Evolutionary conservation across 345 rosid genomes (phyloP).

Genomic region (Gossypium sturtianum): DNA sequence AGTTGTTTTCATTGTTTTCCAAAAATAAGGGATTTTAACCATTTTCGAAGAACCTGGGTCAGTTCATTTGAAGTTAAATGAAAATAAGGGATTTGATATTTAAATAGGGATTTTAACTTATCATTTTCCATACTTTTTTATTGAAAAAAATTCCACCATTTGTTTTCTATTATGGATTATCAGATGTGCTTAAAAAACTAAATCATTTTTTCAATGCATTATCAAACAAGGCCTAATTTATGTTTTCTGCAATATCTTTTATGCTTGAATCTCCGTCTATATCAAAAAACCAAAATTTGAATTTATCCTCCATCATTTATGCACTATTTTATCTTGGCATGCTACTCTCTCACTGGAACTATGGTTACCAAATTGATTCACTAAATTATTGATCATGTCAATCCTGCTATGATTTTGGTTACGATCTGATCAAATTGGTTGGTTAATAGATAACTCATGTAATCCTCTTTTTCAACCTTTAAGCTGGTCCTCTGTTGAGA

Average conservation of each 20-base stretch:
- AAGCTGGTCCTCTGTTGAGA: conserved; percentile 1
- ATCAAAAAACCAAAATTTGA: background rate
- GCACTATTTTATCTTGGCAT: background rate
- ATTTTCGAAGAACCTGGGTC: no score
- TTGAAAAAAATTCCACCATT: background rate
- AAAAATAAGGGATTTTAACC: no score
- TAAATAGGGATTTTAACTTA: no score
- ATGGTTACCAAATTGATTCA: background rate
- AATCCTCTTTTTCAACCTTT: background rate
- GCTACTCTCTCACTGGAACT: background rate
- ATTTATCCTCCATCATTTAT: background rate
- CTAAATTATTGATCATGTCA: conserved; percentile 1
- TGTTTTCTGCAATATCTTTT: background rate
- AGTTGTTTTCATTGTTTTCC: no score
- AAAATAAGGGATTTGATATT: no score
- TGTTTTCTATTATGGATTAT: no score
- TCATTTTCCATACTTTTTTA: background rate
- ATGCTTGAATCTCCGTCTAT: background rate
- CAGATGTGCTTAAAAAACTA: no score
- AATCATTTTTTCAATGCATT: no score
- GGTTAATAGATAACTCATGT: background rate
- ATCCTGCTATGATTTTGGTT: conserved; percentile 8
- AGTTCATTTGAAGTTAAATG: no score
- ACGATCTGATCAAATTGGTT: background rate
- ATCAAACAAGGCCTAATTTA: no score